phyloP scores from a whole-genome alignment of 2,329 filamentous ascomycete species.

The Verticillium alfalfae region DNA sequence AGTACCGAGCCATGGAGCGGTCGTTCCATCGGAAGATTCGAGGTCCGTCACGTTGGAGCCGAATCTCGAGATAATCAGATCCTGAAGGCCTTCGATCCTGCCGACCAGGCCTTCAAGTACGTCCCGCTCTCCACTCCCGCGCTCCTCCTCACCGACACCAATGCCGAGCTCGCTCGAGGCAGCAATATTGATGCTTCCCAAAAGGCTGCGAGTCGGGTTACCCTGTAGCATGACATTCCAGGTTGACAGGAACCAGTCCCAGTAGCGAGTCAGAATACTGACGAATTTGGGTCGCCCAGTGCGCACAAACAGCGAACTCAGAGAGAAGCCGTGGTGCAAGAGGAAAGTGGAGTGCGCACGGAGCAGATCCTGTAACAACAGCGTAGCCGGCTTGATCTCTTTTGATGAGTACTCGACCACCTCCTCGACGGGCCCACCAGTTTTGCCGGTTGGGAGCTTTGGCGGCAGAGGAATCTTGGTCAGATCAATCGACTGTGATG shows the following conservation, averaged over 20 bases:
- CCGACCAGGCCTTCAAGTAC: slow-evolving; percentile 84
- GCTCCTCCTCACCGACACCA: slow-evolving; percentile 91
- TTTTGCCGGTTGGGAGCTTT: slow-evolving; percentile 35
- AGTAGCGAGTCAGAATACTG: slow-evolving; percentile 70
- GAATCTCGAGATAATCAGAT: slow-evolving; percentile 83
- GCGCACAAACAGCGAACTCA: slow-evolving; percentile 64
- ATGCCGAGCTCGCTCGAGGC: slow-evolving; percentile 87
- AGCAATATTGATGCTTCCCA: slow-evolving; percentile 80
- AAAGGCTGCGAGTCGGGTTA: slow-evolving; percentile 75
- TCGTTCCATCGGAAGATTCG: slow-evolving; percentile 14
- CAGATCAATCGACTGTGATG: slow-evolving; percentile 66
- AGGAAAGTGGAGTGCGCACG: slow-evolving; percentile 81
- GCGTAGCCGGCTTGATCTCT: slow-evolving; percentile 76
- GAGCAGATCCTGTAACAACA: slow-evolving; percentile 75
- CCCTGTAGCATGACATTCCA: slow-evolving; percentile 92
- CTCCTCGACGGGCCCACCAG: slow-evolving; percentile 33
- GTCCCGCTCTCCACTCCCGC: slow-evolving; percentile 87
- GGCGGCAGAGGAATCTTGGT: slow-evolving; percentile 64
- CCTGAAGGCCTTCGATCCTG: slow-evolving; percentile 77
- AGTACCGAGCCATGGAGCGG: slow-evolving; percentile 63
- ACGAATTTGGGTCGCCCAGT: slow-evolving; percentile 65
- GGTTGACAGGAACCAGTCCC: slow-evolving; percentile 62
- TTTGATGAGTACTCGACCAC: slow-evolving; percentile 77
- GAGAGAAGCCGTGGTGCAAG: slow-evolving; percentile 75
- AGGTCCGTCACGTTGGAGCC: slow-evolving; percentile 36